A percentile compares a stretch with the other conserved stretches of the same genome.
These are phyloP conservation scores for Tinospora cordifolia DNA, from an alignment of 164 flowering plant genomes.

Conservation along the genomic window DNA sequence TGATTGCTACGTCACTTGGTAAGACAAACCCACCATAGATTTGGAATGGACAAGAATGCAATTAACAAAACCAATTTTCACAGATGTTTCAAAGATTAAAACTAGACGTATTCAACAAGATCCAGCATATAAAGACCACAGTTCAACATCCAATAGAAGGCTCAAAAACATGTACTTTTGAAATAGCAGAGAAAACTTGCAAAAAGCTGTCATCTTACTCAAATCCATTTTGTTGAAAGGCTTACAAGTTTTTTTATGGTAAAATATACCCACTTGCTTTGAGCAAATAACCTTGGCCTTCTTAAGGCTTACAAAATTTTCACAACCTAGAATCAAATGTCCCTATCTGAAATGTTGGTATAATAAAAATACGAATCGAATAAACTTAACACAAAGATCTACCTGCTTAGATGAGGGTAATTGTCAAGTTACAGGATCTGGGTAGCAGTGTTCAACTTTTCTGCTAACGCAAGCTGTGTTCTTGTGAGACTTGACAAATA, in stretches of 20 bases:
- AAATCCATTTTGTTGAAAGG: background rate
- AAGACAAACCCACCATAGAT: too few species aligned
- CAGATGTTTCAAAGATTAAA: too few species aligned
- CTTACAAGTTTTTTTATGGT: background rate
- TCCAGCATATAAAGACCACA: too few species aligned
- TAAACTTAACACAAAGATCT: background rate
- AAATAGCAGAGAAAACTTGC: background rate
- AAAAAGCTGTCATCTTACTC: background rate
- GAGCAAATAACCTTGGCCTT: background rate
- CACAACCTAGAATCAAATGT: background rate
- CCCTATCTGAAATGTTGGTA: background rate
- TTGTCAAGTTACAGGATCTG: constrained; percentile 48
- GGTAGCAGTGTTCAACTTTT: constrained; percentile 95
- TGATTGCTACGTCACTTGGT: too few species aligned
- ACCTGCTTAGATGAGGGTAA: background rate
- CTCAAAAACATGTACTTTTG: background rate
- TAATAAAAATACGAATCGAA: background rate
- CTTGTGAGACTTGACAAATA: constrained; percentile 86
- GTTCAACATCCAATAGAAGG: too few species aligned
- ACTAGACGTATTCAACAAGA: too few species aligned
- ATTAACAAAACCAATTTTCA: too few species aligned
- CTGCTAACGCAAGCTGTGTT: constrained; percentile 89
- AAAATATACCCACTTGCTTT: background rate
- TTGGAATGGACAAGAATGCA: too few species aligned
- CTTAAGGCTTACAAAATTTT: background rate